Base-by-base conservation (phyloP, 805 yeast genomes). In the Pichia heedii region DNA sequence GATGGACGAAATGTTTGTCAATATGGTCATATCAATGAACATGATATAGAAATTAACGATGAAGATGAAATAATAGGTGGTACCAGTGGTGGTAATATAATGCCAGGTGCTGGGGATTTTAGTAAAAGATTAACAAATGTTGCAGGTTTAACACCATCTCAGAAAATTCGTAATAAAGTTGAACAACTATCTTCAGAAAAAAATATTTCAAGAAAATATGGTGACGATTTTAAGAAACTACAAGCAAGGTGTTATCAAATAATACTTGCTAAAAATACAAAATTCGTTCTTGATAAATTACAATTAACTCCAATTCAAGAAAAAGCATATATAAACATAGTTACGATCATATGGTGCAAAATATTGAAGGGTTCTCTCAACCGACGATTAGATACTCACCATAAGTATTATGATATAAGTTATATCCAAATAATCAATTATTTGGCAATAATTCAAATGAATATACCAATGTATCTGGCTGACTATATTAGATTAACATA, bases 1-100 rank as follows among this genome's bases (percentile, higher is more conserved):
- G 86, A 84, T 54, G 98, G 98, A 22, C 76, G 76, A 40, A 73
- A 79, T 44, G 81, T 89, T 11, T 90, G 98, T 59, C 90, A 84
- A 54, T 82, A 75, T 55, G 97, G 97, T 5, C 98, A 90, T 63
- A 88, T 89, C 19, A 75, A 77, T 61, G 90, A 81, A 50, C 88
- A 89, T 30, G 83, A 80, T 49, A 57, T 83, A 22, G 95, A 86
- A 58, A 70, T 78, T 49, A 84, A 84, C 49, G 90, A 86, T 54
- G 95, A 86, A 38, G 88, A 81, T n/a, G 90, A 80, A 47, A 82
- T 74, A 30, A 60, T 61, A 26, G 40, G 36, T 5, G 41, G 37
- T 11, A 26, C 20, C 48, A 90, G 81, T 39, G 83, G 78, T 20
- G 84, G 74, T 46, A 15, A 15, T 27, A 11, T n/a, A 15, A 27